Evolutionary conservation across 169 alveolate genomes (phyloP), one percentile per base, ranked within the genome.

Genomic region (Plasmodium fragile): DNA sequence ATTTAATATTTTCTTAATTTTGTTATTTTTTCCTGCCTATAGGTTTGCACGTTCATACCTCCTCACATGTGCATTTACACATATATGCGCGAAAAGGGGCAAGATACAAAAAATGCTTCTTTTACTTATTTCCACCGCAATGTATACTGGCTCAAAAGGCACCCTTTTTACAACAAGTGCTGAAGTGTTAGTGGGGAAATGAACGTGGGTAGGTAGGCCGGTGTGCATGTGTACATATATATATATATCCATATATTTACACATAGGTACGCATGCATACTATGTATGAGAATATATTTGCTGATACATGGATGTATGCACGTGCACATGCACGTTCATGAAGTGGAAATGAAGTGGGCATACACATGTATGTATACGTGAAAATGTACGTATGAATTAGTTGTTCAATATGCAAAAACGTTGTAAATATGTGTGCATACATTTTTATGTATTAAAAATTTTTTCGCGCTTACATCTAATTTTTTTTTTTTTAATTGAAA

Each of bases 401-500:
- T 69, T 52, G 65, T 85, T 45, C 69, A 73, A 69, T 52, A 75
- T 83, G 55, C 30, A 73, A 75, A 77, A 82, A 85, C 80, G 36
- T 5, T 55, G 39, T 32, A 81, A 52, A 83, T 41, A 69, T 49
- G 32, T 16, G 69, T 73, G 70, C 28, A 69, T 30, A 43, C 70
- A 85, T 73, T 72, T 85, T 85, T 85, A 85, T 49, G 81, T 82
- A 85, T 85, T 85, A 69, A 85, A 85, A 85, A 85, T 52, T 43
- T n/a, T 52, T 72, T 53, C 71, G 10, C 70, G 70, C 65, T 73
- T 85, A 75, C 80, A 41, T 69, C 55, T 85, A 73, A 49, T 65
- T 73, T 85, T 84, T 79, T 71, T 79, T 71, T 84, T 84, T 65
- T 84, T 85, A 85, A 85, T 75, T 85, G 93, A 75, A 84, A 75